These are phyloP conservation scores for Neurospora sp. DNA, from an alignment of 495 filamentous ascomycete genomes.

Conservation along the genomic window DNA sequence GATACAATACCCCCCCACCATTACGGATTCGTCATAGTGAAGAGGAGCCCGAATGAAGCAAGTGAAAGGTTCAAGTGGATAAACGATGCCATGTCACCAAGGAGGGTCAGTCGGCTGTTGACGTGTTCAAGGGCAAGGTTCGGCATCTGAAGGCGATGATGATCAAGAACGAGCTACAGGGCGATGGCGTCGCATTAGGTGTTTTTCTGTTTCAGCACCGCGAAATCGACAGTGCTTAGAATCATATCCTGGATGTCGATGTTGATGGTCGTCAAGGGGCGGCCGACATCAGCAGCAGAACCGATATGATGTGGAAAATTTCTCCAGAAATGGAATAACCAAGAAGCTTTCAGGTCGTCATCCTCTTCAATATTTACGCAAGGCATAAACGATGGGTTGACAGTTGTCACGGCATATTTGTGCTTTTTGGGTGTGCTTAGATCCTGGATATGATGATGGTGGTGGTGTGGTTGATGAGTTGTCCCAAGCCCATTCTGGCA, in stretches of 20 bases:
- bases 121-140: neutral
- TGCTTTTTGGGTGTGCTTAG: neutral
- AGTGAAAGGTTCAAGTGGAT: neutral
- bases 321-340: neutral
- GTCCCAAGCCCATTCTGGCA: neutral
- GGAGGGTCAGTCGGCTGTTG: neutral
- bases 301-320: neutral
- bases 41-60: neutral
- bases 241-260: neutral
- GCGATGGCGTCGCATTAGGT: neutral
- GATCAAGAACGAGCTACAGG: neutral
- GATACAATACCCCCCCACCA: neutral
- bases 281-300: neutral
- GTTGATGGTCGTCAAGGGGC: neutral
- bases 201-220: neutral
- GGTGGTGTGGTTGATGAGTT: neutral
- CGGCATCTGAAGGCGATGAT: neutral
- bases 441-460: neutral
- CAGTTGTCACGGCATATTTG: neutral
- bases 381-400: neutral
- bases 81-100: neutral
- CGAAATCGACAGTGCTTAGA: neutral
- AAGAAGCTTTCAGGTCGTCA: neutral
- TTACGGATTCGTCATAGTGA: neutral
- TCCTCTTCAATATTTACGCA: neutral